These are phyloP conservation scores for Aspergillus ochraceus DNA, from an alignment of 2,329 filamentous ascomycete genomes.

Conservation along the genomic window DNA sequence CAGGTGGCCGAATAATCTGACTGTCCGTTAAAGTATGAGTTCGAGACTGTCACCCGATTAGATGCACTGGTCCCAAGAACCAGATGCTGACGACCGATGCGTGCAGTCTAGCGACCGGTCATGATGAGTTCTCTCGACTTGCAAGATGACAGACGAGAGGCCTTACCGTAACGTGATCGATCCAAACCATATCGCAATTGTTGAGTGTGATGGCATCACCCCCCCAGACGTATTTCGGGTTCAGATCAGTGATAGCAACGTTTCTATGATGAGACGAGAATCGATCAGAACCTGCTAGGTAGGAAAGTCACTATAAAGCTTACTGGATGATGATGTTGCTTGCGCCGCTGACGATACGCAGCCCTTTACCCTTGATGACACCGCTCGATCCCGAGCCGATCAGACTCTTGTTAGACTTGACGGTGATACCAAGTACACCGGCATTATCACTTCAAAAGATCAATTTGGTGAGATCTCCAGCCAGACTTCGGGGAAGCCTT, in stretches of 20 bases:
- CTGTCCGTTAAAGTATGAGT: conserved; percentile 58
- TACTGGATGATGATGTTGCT: conserved; percentile 60
- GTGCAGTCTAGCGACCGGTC: conserved; percentile 41
- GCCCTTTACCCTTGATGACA: conserved; percentile 59
- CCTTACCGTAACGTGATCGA: conserved; percentile 35
- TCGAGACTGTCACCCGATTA: conserved; percentile 60
- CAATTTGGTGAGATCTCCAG: not conserved
- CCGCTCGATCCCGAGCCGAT: conserved; percentile 56
- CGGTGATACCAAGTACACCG: conserved; percentile 51
- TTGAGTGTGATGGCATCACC: conserved; percentile 59
- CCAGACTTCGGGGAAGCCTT: too few relatives aligned
- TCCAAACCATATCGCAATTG: conserved; percentile 46
- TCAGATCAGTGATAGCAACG: conserved; percentile 56
- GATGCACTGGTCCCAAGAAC: conserved; percentile 56
- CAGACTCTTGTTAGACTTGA: conserved; percentile 59
- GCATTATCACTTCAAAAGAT: conserved; percentile 47
- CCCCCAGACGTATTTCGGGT: conserved; percentile 60
- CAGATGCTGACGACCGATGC: conserved; percentile 61
- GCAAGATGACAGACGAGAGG: not conserved
- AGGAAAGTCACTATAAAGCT: not conserved
- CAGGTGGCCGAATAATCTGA: conserved; percentile 58
- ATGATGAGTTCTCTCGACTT: not conserved
- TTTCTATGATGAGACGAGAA: conserved; percentile 33
- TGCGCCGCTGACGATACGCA: conserved; percentile 49
- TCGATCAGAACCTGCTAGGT: not conserved